Conservation (phyloP, 75 land plant genomes). For the Picea sitchensis region DNA sequence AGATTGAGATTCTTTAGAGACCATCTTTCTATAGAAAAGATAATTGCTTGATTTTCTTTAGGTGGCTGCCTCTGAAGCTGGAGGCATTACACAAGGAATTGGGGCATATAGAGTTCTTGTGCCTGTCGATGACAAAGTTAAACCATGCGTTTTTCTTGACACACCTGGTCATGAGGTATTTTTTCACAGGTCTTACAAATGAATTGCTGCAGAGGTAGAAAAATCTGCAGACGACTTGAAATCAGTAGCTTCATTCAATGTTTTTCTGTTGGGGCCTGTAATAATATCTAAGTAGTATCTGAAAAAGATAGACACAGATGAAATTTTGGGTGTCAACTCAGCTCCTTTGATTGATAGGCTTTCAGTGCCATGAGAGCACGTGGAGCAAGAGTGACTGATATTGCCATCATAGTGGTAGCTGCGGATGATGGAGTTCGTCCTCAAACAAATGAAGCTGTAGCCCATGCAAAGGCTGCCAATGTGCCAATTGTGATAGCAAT, state of each 20-base stretch:
- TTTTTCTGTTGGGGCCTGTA: background rate
- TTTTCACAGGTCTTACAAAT: constrained; percentile 4
- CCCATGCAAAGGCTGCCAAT: constrained; percentile 98
- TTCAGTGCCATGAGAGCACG: constrained; percentile 99
- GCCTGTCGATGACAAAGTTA: constrained; percentile 66
- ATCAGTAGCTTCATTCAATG: background rate
- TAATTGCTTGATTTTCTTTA: constrained; percentile 20
- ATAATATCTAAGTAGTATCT: background rate
- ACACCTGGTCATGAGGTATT: constrained; percentile 99
- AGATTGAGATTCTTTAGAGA: constrained; percentile 1
- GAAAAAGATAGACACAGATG: background rate
- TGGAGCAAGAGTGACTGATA: constrained; percentile 96
- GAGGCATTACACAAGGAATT: constrained; percentile 99
- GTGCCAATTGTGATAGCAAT: constrained; percentile 98
- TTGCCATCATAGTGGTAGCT: constrained; percentile 95
- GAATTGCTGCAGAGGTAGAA: constrained; percentile 1
- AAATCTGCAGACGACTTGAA: background rate
- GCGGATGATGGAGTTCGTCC: constrained; percentile 99
- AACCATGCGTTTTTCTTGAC: constrained; percentile 96
- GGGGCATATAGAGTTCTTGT: constrained; percentile 92
- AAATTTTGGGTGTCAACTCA: background rate
- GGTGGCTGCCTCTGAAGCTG: constrained; percentile 97
- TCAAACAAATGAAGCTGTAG: constrained; percentile 96
- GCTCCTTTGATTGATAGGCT: constrained; percentile 48
- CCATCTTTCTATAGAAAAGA: background rate